Conservation (phyloP, 202 grass and related monocot species). For the Musa balbisiana region DNA sequence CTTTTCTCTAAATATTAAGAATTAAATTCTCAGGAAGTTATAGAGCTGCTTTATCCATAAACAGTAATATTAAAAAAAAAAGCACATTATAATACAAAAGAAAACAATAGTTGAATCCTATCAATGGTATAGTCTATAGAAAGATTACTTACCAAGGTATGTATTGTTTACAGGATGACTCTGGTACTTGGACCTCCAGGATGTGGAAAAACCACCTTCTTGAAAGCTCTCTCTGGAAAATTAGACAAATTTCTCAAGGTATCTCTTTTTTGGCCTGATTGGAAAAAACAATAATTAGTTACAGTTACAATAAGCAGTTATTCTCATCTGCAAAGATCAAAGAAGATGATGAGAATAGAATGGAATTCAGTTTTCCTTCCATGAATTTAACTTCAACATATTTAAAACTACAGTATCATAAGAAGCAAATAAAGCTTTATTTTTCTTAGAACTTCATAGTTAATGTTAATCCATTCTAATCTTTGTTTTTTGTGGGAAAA, state of each 20-base stretch:
- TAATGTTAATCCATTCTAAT: no score
- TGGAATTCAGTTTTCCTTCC: neutral
- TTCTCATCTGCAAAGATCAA: neutral
- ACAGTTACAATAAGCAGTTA: neutral
- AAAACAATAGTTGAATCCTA: no score
- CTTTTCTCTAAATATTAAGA: no score
- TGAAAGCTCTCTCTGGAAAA: constrained; percentile 47
- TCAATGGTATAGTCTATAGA: no score
- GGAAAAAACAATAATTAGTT: neutral
- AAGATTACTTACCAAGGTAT: neutral
- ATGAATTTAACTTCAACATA: neutral
- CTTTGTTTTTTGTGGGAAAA: no score
- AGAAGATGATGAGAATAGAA: neutral
- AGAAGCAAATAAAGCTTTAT: no score
- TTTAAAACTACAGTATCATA: no score
- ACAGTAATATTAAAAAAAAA: neutral
- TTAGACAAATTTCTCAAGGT: constrained; percentile 53
- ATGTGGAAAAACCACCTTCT: constrained; percentile 52
- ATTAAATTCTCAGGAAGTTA: neutral
- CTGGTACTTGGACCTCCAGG: constrained; percentile 58
- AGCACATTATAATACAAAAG: no score
- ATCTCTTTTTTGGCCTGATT: neutral
- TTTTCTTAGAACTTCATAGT: no score
- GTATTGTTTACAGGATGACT: constrained; percentile 43
- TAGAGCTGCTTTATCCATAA: no score